A percentile compares a stretch with the other conserved stretches of the same genome.
These are phyloP conservation scores for Canavalia gladiata DNA, from an alignment of 306 rosid species.

Conservation along the genomic window DNA sequence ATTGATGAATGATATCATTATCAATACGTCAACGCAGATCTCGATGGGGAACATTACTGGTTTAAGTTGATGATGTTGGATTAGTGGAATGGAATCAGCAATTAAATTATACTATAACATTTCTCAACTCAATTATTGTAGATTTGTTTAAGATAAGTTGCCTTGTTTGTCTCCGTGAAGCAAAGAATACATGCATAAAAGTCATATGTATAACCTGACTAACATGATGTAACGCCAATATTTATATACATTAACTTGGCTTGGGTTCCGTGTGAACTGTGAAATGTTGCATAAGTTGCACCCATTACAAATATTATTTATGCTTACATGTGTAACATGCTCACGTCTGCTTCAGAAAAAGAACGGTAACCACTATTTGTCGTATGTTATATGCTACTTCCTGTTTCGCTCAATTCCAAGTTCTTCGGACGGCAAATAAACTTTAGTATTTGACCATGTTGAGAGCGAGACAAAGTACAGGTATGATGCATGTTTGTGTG, in stretches of 20 bases:
- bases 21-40: constrained; percentile 38
- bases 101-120: background rate
- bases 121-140: constrained; percentile 35
- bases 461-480: background rate
- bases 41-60: constrained; percentile 28
- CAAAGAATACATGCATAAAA: constrained; percentile 14
- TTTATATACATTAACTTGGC: background rate
- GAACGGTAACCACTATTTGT: constrained; percentile 9
- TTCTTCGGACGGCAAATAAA: constrained; percentile 42
- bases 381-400: background rate
- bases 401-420: constrained; percentile 34
- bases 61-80: constrained; percentile 4
- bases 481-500: constrained; percentile 1
- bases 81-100: constrained; percentile 33
- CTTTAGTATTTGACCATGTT: background rate
- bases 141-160: constrained; percentile 24
- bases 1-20: background rate
- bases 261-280: constrained; percentile 24
- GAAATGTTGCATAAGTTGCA: constrained; percentile 29
- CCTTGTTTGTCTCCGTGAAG: constrained; percentile 39
- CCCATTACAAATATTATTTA: background rate
- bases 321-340: constrained; percentile 14
- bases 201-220: constrained; percentile 9
- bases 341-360: constrained; percentile 39
- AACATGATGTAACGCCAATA: background rate